Base-by-base conservation (phyloP, 345 rosid species). In the Schrenkiella parvula region DNA sequence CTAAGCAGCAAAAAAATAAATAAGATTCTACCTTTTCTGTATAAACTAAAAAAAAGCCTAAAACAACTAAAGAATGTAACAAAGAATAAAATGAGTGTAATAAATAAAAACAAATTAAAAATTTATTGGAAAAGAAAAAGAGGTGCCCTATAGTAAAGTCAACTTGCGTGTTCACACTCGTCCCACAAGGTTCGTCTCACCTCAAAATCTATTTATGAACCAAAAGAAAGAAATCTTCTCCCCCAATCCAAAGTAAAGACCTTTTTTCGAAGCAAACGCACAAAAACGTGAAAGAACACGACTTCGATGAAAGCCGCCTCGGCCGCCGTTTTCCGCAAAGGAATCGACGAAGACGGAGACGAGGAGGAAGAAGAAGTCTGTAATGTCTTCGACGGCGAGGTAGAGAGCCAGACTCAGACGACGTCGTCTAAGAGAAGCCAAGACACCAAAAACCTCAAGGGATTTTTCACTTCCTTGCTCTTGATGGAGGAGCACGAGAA, bases 401-500 rank as follows among this genome's bases (percentile, higher is more conserved):
- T 70, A 66, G 69, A 77, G 13, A 53, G 44, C 23, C 28, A 42
- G 11, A 32, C 46, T 6, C 28, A 52, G 7, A 32, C 55, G 34
- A 51, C 26, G 53, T 32, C 32, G 58, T 26, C 65, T 18, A 81
- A 79, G 71, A 64, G 14, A 22, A 51, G 5, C 67, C 42, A 66
- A 71, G 71, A 65, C 2, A 34, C 38, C 14, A 83, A 76, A 67
- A 82, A 79, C 4, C 76, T 83, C 41, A 83, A 83, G 7, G 86
- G 87, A 7, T 76, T 86, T 3, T 76, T 86, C 69, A 80, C 86
- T 64, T 83, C 89, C 2, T 64, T 82, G 46, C 66, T 86, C 15
- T 71, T 83, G 48, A 59, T 87, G 44, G 88, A 89, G 34, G 90
- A 87, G 47, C 86, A 87, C 62, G 96, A 85, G 31, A 84, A 80